Evolutionary conservation across 352 stramenopile genomes (phyloP).

Genomic region (Globisporangium barbulae): DNA sequence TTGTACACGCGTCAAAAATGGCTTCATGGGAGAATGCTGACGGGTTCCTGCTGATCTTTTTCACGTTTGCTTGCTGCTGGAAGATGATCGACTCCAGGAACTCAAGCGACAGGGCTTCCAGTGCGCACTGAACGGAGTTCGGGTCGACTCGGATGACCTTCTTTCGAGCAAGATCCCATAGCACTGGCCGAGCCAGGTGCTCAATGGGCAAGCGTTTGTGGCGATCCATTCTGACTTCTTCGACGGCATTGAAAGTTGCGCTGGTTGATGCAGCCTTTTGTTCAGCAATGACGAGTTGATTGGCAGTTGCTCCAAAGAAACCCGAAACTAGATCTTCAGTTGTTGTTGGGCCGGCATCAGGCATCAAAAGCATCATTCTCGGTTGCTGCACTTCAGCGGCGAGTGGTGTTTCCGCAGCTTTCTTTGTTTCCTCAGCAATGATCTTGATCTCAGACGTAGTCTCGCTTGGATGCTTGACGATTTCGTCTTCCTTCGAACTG

Average conservation of each 20-base stretch:
- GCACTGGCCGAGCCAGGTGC: conserved; percentile 31
- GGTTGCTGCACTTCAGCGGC: background rate
- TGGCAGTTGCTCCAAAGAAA: conserved; percentile 11
- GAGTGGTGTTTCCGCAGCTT: background rate
- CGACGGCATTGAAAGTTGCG: background rate
- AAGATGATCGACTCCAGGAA: conserved; percentile 41
- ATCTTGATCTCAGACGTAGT: background rate
- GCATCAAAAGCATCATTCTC: conserved; percentile 1
- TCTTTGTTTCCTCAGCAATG: background rate
- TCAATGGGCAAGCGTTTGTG: conserved; percentile 24
- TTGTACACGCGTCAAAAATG: conserved; percentile 52
- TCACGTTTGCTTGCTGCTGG: conserved; percentile 39
- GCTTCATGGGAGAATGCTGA: conserved; percentile 34
- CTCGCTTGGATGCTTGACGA: background rate
- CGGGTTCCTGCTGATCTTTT: conserved; percentile 45
- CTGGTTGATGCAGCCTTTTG: background rate
- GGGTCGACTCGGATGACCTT: conserved; percentile 34
- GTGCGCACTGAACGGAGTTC: conserved; percentile 21
- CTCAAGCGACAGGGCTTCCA: conserved; percentile 37
- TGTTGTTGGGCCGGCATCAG: conserved; percentile 2
- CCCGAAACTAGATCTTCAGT: conserved; percentile 14
- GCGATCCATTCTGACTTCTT: background rate
- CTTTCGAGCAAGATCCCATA: conserved; percentile 48
- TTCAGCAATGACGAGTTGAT: background rate
- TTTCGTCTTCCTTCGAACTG: background rate